These are phyloP conservation scores for Mucor piriformis DNA, from an alignment of 371 early-diverging fungal genomes.

Conservation along the genomic window DNA sequence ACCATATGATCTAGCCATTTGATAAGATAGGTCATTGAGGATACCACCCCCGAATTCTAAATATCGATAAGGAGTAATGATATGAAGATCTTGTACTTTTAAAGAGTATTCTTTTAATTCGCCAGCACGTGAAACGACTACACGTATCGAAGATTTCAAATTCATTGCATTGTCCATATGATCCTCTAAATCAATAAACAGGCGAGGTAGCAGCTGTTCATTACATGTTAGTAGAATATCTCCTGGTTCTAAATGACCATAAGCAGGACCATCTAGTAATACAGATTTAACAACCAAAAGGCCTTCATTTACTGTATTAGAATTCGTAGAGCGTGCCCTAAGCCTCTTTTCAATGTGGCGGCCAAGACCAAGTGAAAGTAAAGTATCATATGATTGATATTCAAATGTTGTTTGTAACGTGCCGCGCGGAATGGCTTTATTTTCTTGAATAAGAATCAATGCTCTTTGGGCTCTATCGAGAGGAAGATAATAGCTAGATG, in stretches of 20 bases:
- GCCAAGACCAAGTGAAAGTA: conserved; percentile 61
- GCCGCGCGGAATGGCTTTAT: conserved; percentile 69
- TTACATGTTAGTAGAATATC: conserved; percentile 74
- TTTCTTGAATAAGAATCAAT: conserved; percentile 57
- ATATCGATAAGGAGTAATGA: conserved; percentile 69
- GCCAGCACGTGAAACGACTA: conserved; percentile 76
- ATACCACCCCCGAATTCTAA: conserved; percentile 88
- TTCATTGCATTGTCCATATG: conserved; percentile 75
- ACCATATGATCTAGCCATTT: conserved; percentile 78
- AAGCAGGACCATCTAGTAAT: conserved; percentile 73
- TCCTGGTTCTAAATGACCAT: conserved; percentile 67
- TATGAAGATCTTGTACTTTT: conserved; percentile 78
- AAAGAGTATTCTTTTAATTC: conserved; percentile 53
- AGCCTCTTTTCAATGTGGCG: conserved; percentile 60
- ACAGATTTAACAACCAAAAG: conserved; percentile 73
- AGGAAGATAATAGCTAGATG: conserved; percentile 68
- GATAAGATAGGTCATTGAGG: conserved; percentile 84
- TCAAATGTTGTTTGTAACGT: conserved; percentile 75
- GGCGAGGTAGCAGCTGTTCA: conserved; percentile 53
- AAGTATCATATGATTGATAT: conserved; percentile 65
- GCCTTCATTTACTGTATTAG: conserved; percentile 57
- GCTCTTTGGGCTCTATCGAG: conserved; percentile 73
- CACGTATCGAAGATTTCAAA: conserved; percentile 32
- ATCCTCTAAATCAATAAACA: conserved; percentile 69
- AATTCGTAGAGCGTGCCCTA: conserved; percentile 55